Base-by-base conservation (phyloP, 208 protist genomes). In the Trypanosoma mega region DNA sequence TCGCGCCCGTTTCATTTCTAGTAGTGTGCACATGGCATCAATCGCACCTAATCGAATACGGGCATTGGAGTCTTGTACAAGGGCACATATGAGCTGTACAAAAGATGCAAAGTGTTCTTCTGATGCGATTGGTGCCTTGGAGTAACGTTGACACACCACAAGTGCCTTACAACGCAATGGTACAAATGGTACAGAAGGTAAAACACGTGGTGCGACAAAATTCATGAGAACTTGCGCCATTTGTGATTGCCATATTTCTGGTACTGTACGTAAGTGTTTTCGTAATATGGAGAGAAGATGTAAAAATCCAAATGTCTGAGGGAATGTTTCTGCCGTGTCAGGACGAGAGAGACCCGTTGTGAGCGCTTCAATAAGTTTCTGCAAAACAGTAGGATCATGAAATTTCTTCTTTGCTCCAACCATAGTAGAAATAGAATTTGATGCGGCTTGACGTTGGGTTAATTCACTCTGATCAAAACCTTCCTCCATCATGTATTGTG, bases 401-500 rank as follows among this genome's bases (percentile, higher is more conserved):
- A 87, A 90, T 20, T 71, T 53, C 73, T 95, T 95, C 63, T 84
- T 83, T 12, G 72, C 80, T 20, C 78, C 78, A 43, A 92, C 74
- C 8, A 96, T 39, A 0, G 83, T 81, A 11, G 90, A 61, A 44
- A 96, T 88, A 0, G 83, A 65, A 68, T 92, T 91, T 9, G 85
- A 86, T 9, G 89, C 89, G 29, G 79, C 85, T 57, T 86, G 72
- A 11, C 89, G 83, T 37, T 59, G 74, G 9, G 85, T 82, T 34
- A 90, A 57, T 71, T 92, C 83, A 46, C 84, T 73, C 23, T 75
- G 77, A n/a, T 71, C 72, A 34, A 88, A 76, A 27, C 76, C 74
- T 63, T 90, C 85, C 46, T 92, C 82, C 68, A 88, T 76, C 85
- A 93, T 88, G 65, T 92, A 92, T 76, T 90, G 76, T 46, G 80